Conservation (phyloP, 2,329 filamentous ascomycete species). For the Pseudogymnoascus sp. region DNA sequence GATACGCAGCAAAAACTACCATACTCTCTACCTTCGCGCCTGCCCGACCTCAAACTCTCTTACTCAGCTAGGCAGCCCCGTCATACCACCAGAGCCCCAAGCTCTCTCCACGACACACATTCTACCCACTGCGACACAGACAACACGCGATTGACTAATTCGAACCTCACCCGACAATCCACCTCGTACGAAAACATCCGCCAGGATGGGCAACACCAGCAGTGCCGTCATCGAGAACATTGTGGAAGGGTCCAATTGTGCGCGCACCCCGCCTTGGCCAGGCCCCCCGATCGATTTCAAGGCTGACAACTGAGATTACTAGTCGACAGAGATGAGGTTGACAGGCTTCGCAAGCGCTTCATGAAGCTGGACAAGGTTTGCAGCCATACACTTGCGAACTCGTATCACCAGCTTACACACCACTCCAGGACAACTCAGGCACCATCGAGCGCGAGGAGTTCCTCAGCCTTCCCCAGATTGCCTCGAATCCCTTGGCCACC, state of each 20-base stretch:
- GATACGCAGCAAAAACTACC: background rate
- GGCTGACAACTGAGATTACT: constrained; percentile 13
- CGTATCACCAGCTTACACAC: constrained; percentile 7
- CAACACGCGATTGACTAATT: background rate
- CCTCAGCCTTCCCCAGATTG: constrained; percentile 92
- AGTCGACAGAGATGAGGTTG: constrained; percentile 98
- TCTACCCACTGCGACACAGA: background rate
- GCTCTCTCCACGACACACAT: background rate
- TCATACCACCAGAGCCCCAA: background rate
- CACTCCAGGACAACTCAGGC: constrained; percentile 81
- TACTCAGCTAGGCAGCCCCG: constrained; percentile 1
- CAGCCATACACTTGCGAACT: background rate
- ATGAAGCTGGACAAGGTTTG: constrained; percentile 97
- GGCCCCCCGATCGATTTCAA: background rate
- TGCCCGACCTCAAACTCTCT: background rate
- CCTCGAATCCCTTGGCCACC: constrained; percentile 92
- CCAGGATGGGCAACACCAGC: constrained; percentile 59
- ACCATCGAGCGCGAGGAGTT: constrained; percentile 99
- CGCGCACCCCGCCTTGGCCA: constrained; percentile 16
- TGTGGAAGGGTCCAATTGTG: constrained; percentile 95
- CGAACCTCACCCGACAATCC: background rate
- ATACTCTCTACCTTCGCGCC: background rate
- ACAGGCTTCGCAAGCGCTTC: constrained; percentile 89
- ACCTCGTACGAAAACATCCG: constrained; percentile 9
- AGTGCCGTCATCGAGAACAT: constrained; percentile 85